Base-by-base conservation (phyloP, 148 eudicot genomes). In the Chenopodium formosanum region DNA sequence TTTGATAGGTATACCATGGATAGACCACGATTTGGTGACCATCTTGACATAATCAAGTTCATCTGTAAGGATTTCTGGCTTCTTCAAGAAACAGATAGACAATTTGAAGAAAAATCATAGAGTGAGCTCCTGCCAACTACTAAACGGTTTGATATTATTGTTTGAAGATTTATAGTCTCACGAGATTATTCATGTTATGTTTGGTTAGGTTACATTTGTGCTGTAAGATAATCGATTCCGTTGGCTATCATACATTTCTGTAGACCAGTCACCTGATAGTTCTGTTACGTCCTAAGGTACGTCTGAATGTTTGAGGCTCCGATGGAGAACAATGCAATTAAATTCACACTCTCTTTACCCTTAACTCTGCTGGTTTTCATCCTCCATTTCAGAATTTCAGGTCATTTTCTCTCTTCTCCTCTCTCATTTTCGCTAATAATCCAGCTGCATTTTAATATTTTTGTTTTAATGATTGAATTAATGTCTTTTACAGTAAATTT, bases 1-100 rank as follows among this genome's bases (percentile, higher is more conserved):
- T 68, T 48, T 80, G 56, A 7, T 81, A 96, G 99, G 90, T 96
- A 96, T 78, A 96, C 99, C 13, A 89, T 92, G 93, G 97, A 96
- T 79, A 88, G 94, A 80, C 99, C 99, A 31, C 85, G 99, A 71
- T 96, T 96, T 84, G 88, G 88, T 76, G 98, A 96, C 85, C 98
- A 96, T 88, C 92, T 96, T 66, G 99, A 96, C 50, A 97, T 94
- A 74, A 92, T 96, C 90, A 96, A 96, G 86, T 96, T 96, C 79
- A 90, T 96, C 60, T 96, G 99, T 88, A 96, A 94, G 88, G 99
- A 96, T 86, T 96, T 96, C 78, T 96, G 99, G 98, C 83, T 93
- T 63, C 78, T 96, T 96, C 85, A 96, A 96, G 92, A 96, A 96
- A 87, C 97, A 96, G 83, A 96, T 94, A 71, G 99, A 96, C 84